A percentile compares a stretch with the other conserved stretches of the same genome.
Conservation (phyloP, 169 alveolate species). For the Theileria orientalis region DNA sequence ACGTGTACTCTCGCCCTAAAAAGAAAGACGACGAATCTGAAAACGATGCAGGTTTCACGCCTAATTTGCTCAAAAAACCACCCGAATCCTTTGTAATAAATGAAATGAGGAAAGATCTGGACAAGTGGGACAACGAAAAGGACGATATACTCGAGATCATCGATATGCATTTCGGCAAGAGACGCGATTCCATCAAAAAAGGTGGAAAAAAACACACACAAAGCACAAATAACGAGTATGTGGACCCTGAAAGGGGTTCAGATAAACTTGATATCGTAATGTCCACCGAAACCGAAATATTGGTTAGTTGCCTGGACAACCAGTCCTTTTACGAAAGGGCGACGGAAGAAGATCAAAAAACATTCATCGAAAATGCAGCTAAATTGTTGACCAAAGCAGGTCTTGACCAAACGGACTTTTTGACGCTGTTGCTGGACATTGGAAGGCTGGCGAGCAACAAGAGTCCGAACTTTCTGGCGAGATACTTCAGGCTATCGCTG, state of each 20-base stretch:
- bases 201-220: background rate
- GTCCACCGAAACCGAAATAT: constrained; percentile 47
- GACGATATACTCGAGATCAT: constrained; percentile 51
- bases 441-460: constrained; percentile 29
- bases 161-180: constrained; percentile 7
- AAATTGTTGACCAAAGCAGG: constrained; percentile 32
- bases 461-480: constrained; percentile 25
- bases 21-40: background rate
- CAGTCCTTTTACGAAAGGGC: constrained; percentile 6
- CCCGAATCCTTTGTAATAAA: constrained; percentile 1
- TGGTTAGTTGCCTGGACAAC: constrained; percentile 53
- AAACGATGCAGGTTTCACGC: background rate
- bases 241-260: background rate
- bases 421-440: constrained; percentile 41
- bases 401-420: constrained; percentile 29
- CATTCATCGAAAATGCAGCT: constrained; percentile 45
- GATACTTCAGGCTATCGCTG: constrained; percentile 40
- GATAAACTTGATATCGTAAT: constrained; percentile 33
- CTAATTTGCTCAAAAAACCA: background rate
- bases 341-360: constrained; percentile 34
- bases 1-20: constrained; percentile 2
- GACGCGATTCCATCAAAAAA: background rate
- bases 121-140: constrained; percentile 64
- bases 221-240: background rate
- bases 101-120: constrained; percentile 60